A percentile compares a stretch with the other conserved stretches of the same genome.
These are phyloP conservation scores for Pseudevernia furfuracea DNA, from an alignment of 495 filamentous ascomycete genomes.

Conservation along the genomic window DNA sequence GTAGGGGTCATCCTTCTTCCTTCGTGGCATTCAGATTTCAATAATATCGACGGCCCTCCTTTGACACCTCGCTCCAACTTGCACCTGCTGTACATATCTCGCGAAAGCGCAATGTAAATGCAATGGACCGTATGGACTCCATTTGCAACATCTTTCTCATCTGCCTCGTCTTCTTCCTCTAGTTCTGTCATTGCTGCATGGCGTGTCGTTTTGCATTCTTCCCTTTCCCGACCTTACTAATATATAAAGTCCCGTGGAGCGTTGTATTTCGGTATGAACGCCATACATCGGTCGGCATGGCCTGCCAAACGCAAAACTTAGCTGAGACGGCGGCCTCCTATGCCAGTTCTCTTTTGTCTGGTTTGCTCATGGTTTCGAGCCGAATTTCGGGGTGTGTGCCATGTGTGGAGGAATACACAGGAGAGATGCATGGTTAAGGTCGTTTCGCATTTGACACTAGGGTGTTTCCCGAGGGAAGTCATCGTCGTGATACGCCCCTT, in stretches of 20 bases:
- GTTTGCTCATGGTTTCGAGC: not conserved
- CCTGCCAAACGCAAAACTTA: not conserved
- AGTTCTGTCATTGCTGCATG: not conserved
- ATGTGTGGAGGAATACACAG: not conserved
- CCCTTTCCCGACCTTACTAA: too few species aligned
- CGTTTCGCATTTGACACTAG: conserved; percentile 3
- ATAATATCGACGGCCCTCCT: too few species aligned
- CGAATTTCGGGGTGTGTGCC: not conserved
- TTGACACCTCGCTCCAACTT: not conserved
- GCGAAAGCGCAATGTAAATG: not conserved
- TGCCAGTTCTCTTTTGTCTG: not conserved
- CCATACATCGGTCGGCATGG: not conserved
- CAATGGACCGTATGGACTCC: too few species aligned
- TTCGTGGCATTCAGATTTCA: too few species aligned
- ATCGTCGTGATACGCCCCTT: not conserved
- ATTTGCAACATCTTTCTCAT: too few species aligned
- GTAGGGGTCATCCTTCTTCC: too few species aligned
- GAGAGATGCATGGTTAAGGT: not conserved
- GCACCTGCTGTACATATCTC: too few species aligned
- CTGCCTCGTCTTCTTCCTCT: not conserved
- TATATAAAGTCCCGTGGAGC: not conserved
- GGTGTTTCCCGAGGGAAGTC: not conserved
- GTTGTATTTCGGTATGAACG: not conserved
- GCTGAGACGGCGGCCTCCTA: not conserved
- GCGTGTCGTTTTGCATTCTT: not conserved